Base-by-base conservation (phyloP, 352 stramenopile genomes). In the Phytophthora ohioensis region DNA sequence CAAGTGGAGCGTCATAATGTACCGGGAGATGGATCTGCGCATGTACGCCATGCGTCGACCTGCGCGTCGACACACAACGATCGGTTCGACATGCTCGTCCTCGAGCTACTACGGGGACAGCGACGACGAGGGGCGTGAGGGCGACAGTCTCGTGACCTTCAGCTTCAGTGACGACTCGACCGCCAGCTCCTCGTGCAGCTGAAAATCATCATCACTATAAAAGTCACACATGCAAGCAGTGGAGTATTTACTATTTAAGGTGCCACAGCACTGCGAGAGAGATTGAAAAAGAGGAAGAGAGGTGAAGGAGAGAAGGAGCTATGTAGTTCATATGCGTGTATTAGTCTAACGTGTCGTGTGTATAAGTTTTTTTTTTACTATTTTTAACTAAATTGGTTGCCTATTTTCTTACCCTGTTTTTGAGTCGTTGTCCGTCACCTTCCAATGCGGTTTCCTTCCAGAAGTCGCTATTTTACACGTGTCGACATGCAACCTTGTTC, bases 1-100 rank as follows among this genome's bases (percentile, higher is more conserved):
- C 85, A 95, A 95, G 73, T 95, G 88, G 88, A 95, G 88, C 63
- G 86, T 95, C 56, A 91, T 94, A 57, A 91, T 95, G 80, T 91
- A 91, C 72, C 80, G 79, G 15, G 85, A 95, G 49, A 94, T 95
- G 80, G 83, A 93, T 45, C 73, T 77, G n/a, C 87, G 82, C 54
- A 80, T 93, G 81, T 75, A 75, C 43, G 69, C 77, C 41, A 65
- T 90, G 66, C 80, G 79, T 17, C 65, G 45, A n/a, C 71, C 64
- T n/a, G 45, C 62, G 48, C 64, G 46, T n/a, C 62, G 54, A 13
- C 59, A 60, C 48, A 48, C 49, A 21, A 5, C 58, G 51, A 51
- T 57, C 27, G 43, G 55, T 41, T 71, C 62, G 42, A 79, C 69
- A 15, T 76, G 62, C 51, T 66, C 55, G 54, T 72, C 70, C 48